Evolutionary conservation across 495 filamentous ascomycete species (phyloP), one percentile per base, ranked within the genome.

Genomic region (Parathielavia hyrcaniae): DNA sequence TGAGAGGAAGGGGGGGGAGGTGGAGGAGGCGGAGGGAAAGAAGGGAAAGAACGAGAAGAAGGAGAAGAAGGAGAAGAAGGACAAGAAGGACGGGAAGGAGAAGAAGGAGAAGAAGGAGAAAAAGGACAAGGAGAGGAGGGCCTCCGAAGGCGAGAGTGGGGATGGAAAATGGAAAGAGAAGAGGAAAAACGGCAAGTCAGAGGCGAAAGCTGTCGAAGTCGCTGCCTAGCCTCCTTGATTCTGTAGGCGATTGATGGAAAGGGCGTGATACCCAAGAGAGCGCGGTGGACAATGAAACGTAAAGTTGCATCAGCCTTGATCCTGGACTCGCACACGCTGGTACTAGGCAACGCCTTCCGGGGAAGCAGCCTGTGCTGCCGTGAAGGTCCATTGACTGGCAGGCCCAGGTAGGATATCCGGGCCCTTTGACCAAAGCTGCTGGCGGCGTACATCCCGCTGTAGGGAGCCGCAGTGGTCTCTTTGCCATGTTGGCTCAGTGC

Each of bases 181-280:
- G 32, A 48, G 32, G 20, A 26, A 56, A 13, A 41, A 44, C 20
- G 20, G 40, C 11, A 56, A 40, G n/a, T 9, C 17, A 19, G 23
- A 49, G 35, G 34, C 19, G 16, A 47, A 4, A 11, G 45, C 0
- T 13, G 40, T 13, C 43, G 44, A 40, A 17, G 53, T 39, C 13
- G 44, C 35, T 47, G 45, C 44, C 30, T 56, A 40, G 44, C 35
- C 19, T 16, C 17, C 11, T 22, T 23, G 6, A 35, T 20, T 17
- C 11, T 34, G 16, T 19, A 43, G 52, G 35, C n/a, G 20, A 17
- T 47, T 22, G 4, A n/a, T 23, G 32, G 5, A 10, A 13, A 19
- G 35, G 54, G 54, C 45, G 50, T 57, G 54, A 57, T 57, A 57
- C 54, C 54, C 54, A 6, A 30, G 6, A 53, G 50, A 43, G 23